Evolutionary conservation across 768 basidiomycete genomes (phyloP).

Genomic region (Suillus discolor): DNA sequence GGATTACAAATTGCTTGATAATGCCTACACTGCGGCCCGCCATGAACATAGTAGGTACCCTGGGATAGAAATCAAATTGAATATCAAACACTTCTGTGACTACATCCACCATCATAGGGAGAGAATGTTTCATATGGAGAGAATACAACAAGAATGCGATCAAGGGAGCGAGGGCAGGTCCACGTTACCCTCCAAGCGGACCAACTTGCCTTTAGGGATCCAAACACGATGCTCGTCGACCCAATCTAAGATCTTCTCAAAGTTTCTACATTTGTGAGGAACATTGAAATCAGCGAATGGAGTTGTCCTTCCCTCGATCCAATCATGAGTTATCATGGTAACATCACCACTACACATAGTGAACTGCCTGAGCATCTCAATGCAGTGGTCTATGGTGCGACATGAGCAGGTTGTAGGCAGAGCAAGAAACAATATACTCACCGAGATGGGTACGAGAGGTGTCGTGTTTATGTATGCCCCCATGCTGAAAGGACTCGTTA

Average conservation of each 20-base stretch:
- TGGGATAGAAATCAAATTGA: not conserved
- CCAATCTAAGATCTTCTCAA: not conserved
- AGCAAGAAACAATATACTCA: not conserved
- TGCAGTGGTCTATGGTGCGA: conserved; percentile 10
- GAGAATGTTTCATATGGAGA: not conserved
- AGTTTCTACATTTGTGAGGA: conserved; percentile 1
- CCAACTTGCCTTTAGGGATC: no score
- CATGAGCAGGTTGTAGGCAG: not conserved
- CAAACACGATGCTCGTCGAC: not conserved
- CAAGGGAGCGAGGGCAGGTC: not conserved
- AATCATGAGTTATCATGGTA: conserved; percentile 13
- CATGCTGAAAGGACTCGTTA: conserved; percentile 9
- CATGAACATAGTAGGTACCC: not conserved
- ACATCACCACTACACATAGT: conserved; percentile 15
- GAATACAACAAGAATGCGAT: not conserved
- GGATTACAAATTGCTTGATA: not conserved
- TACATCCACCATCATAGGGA: not conserved
- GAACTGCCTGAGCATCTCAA: conserved; percentile 14
- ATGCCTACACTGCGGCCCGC: not conserved
- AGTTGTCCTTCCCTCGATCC: not conserved
- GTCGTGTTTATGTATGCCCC: not conserved
- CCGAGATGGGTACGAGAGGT: conserved; percentile 8
- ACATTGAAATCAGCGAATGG: conserved; percentile 2
- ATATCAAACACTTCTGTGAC: not conserved
- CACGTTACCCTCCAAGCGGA: not conserved